Evolutionary conservation across 1,284 basidiomycete genomes (phyloP).

Genomic region (Termitomyces sp.): DNA sequence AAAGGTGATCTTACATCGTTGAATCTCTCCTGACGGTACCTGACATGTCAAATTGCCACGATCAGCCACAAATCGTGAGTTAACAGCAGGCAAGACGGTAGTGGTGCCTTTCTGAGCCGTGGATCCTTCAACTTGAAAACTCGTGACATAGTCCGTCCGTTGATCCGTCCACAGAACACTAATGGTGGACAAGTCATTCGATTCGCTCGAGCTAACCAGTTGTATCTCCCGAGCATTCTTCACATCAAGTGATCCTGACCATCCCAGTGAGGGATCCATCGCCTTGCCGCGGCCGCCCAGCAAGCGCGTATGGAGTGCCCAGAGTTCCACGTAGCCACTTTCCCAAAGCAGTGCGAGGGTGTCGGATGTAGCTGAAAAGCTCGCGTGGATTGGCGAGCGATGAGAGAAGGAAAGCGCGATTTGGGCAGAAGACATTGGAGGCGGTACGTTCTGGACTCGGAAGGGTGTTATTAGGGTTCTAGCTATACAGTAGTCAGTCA

Average conservation of each 20-base stretch:
- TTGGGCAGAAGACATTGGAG: conserved; percentile 85
- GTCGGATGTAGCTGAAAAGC: conserved; percentile 58
- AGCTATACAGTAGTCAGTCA: conserved; percentile 42
- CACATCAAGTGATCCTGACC: conserved; percentile 33
- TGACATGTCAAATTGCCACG: conserved; percentile 41
- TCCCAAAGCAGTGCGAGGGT: conserved; percentile 69
- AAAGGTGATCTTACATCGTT: conserved; percentile 37
- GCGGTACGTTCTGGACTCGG: conserved; percentile 89
- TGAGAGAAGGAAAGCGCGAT: conserved; percentile 38
- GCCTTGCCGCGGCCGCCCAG: conserved; percentile 58
- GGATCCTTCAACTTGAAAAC: conserved; percentile 17
- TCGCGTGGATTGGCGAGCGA: conserved; percentile 58
- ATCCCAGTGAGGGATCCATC: conserved; percentile 53
- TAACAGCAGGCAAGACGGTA: conserved; percentile 15
- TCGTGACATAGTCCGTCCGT: conserved; percentile 17
- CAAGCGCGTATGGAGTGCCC: conserved; percentile 62
- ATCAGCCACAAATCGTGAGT: conserved; percentile 40
- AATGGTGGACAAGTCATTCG: conserved; percentile 20
- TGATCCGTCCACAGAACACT: conserved; percentile 23
- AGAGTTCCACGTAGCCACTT: conserved; percentile 58
- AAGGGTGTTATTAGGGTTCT: conserved; percentile 88
- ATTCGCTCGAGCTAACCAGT: conserved; percentile 12
- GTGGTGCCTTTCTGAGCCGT: background rate
- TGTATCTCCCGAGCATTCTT: conserved; percentile 16
- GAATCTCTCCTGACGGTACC: conserved; percentile 44